phyloP scores from a whole-genome alignment of 495 filamentous ascomycete species.

The Melanomma pulvis-pyrius region DNA sequence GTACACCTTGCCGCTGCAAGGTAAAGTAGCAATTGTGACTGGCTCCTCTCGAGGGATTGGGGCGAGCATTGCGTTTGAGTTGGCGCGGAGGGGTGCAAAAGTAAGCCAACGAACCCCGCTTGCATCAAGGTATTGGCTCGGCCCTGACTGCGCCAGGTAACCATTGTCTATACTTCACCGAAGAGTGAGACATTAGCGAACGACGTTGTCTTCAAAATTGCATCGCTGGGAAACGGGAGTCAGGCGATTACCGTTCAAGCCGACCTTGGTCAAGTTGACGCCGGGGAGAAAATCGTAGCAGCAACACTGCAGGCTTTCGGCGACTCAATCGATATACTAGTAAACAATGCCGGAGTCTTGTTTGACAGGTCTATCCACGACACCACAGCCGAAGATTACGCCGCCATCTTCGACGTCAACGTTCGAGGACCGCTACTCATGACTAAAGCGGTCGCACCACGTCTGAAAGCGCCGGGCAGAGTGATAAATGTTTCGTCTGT shows the following conservation, averaged over 20 bases:
- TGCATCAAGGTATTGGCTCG: not conserved
- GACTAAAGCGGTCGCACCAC: conserved; percentile 51
- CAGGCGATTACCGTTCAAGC: conserved; percentile 46
- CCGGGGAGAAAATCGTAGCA: conserved; percentile 41
- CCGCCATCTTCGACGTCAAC: conserved; percentile 49
- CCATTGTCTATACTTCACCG: conserved; percentile 49
- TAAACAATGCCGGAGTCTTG: conserved; percentile 45
- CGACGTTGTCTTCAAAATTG: conserved; percentile 44
- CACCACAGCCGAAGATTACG: conserved; percentile 45
- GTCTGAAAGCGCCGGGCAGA: conserved; percentile 51
- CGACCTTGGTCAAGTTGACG: conserved; percentile 43
- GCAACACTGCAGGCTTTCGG: conserved; percentile 42
- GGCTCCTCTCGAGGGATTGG: conserved; percentile 41
- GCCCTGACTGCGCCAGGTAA: conserved; percentile 42
- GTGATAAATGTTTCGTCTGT: conserved; percentile 61
- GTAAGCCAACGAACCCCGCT: conserved; percentile 17
- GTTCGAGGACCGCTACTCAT: conserved; percentile 49
- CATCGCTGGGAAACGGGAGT: conserved; percentile 39
- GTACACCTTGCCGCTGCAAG: conserved; percentile 9
- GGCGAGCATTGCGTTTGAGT: conserved; percentile 36
- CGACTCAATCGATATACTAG: conserved; percentile 44
- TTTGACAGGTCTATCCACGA: conserved; percentile 38
- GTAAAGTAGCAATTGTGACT: conserved; percentile 41
- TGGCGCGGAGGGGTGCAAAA: conserved; percentile 38
- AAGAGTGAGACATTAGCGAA: conserved; percentile 44